Evolutionary conservation across 805 yeast genomes (phyloP).

Genomic region (Wickerhamomyces ciferrii): DNA sequence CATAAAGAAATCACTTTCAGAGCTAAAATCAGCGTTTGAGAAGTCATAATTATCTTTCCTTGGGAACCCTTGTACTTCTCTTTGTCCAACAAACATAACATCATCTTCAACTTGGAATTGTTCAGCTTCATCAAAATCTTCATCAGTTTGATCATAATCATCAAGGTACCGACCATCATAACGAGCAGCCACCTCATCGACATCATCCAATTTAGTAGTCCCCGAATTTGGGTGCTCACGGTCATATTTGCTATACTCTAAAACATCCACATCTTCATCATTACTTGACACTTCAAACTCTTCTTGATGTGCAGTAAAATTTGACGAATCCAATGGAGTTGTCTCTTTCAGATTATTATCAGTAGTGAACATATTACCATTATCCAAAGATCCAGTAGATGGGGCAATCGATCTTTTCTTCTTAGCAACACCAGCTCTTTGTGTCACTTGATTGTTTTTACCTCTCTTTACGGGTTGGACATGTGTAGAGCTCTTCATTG

Average conservation of each 20-base stretch:
- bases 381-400: background rate
- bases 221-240: background rate
- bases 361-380: conserved; percentile 5
- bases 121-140: conserved; percentile 2
- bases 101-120: background rate
- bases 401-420: background rate
- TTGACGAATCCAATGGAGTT: background rate
- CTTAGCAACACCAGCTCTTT: conserved; percentile 19
- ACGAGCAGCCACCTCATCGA: background rate
- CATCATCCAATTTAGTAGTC: background rate
- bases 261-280: background rate
- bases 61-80: background rate
- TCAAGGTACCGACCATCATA: background rate
- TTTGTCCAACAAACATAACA: background rate
- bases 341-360: conserved; percentile 6
- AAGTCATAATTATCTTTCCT: too few relatives aligned
- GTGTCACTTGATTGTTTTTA: background rate
- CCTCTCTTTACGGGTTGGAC: background rate
- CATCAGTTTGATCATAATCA: background rate
- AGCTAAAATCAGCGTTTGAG: too few relatives aligned
- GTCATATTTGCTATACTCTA: background rate
- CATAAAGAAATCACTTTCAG: too few relatives aligned
- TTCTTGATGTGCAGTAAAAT: background rate
- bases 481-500: conserved; percentile 2
- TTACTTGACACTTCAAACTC: background rate